Conservation (phyloP, 192 early-diverging fungal species). For the Mortierella antarctica region DNA sequence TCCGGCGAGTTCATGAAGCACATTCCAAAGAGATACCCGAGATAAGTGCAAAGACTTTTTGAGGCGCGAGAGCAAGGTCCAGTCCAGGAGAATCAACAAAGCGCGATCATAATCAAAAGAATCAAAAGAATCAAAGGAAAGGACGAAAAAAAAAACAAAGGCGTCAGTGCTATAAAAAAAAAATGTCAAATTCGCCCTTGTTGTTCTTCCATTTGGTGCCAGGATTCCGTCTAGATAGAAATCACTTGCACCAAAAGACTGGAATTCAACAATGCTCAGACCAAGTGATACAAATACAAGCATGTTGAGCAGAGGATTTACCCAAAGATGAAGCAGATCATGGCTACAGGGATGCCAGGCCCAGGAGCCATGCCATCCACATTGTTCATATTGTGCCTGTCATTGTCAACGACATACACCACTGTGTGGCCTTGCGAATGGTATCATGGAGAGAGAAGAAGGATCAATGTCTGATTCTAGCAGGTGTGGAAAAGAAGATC, state of each 20-base stretch:
- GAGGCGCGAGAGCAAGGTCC: too few relatives aligned
- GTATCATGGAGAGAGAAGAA: too few relatives aligned
- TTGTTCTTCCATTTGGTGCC: neutral
- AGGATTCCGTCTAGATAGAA: too few relatives aligned
- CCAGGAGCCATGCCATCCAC: too few relatives aligned
- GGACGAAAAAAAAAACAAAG: neutral
- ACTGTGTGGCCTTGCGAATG: too few relatives aligned
- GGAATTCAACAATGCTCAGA: neutral
- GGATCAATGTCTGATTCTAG: too few relatives aligned
- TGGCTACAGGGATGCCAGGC: constrained; percentile 9
- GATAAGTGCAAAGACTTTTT: constrained; percentile 26
- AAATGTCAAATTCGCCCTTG: neutral
- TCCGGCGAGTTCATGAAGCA: constrained; percentile 19
- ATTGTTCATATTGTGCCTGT: neutral
- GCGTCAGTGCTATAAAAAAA: neutral
- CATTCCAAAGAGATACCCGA: constrained; percentile 37
- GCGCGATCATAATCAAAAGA: neutral
- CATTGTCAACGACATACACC: too few relatives aligned
- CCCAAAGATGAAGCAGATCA: constrained; percentile 46
- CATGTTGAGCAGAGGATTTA: neutral
- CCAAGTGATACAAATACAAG: neutral
- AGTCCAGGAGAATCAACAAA: too few relatives aligned
- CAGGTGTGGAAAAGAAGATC: too few relatives aligned
- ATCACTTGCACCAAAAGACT: neutral
- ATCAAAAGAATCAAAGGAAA: neutral